These are phyloP conservation scores for Ambispora gerdemannii DNA, from an alignment of 192 early-diverging fungal genomes.

Conservation along the genomic window DNA sequence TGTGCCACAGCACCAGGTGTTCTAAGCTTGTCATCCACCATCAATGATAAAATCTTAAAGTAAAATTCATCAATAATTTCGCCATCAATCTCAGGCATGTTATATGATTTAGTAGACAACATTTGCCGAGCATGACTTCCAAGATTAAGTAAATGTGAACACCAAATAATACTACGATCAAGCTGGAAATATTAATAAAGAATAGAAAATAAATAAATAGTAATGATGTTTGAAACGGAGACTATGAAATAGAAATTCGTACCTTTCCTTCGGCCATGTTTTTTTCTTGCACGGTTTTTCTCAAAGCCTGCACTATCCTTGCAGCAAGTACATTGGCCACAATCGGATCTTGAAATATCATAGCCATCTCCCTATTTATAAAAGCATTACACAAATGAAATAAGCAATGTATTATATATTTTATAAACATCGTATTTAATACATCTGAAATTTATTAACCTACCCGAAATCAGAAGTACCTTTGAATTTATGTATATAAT, in stretches of 20 bases:
- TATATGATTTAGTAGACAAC: conserved; percentile 12
- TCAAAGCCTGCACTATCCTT: not conserved
- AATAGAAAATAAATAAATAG: not conserved
- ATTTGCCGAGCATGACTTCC: conserved; percentile 18
- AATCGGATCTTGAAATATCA: conserved; percentile 25
- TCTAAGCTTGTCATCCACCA: conserved; percentile 20
- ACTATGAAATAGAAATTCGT: not conserved
- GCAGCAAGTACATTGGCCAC: conserved; percentile 19
- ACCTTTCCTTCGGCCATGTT: not conserved
- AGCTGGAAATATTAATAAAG: conserved; percentile 5
- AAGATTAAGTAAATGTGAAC: conserved; percentile 1
- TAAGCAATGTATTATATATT: not conserved
- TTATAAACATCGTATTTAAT: not conserved
- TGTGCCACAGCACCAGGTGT: not conserved
- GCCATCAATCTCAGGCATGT: conserved; percentile 12
- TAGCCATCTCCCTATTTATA: conserved; percentile 13
- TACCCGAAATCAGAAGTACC: not conserved
- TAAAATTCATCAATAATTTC: conserved; percentile 20
- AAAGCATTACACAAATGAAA: not conserved
- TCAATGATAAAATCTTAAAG: conserved; percentile 5
- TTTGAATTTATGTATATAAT: conserved; percentile 3
- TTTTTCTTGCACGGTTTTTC: not conserved
- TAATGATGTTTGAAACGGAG: not conserved
- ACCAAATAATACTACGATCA: conserved; percentile 11
- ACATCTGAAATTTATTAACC: not conserved